Evolutionary conservation across 257 asterid species (phyloP), one percentile per base, ranked within the genome.

Genomic region (Nicotiana tabacum): DNA sequence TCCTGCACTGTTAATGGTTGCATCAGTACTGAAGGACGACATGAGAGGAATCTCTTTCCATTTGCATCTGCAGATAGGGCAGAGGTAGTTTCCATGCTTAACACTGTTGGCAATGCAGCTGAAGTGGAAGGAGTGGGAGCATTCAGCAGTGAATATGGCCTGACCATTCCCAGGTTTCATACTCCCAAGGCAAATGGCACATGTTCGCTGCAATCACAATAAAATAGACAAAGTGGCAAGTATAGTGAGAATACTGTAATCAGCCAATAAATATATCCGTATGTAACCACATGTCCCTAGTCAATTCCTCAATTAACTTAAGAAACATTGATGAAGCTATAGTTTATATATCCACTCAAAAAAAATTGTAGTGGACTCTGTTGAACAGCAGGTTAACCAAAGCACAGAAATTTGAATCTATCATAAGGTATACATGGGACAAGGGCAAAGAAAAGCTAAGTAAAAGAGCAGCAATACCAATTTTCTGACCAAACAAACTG

Each of bases 111-210:
- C 80, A 37, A 85, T 85, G 78, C 90, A 88, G 76, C 86, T 85
- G 27, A 85, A 85, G 57, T 88, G 90, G 83, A 85, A 88, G 64
- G 84, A 37, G 83, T 88, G 90, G 5, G 84, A 84, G 84, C 90
- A 88, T 70, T 88, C 90, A 13, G 87, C 90, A 7, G 88, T 88
- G 82, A 88, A 88, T 58, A 88, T 82, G 51, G 90, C 90, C 61
- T 83, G 87, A 60, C 89, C 89, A 66, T 68, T 81, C 67, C 87
- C 87, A 32, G 27, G 62, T 78, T 77, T 78, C 85, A 85, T 67
- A 66, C 77, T 85, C 48, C 83, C 87, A 57, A 82, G 79, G 83
- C 90, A 88, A 64, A 88, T 85, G 37, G 87, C 89, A 83, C 90
- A 88, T 70, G 84, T 67, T 74, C 68, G 76, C 90, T 88, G 82